A percentile compares a stretch with the other conserved stretches of the same genome.
These are phyloP conservation scores for Fagus sylvatica DNA, from an alignment of 306 rosid species.

Conservation along the genomic window DNA sequence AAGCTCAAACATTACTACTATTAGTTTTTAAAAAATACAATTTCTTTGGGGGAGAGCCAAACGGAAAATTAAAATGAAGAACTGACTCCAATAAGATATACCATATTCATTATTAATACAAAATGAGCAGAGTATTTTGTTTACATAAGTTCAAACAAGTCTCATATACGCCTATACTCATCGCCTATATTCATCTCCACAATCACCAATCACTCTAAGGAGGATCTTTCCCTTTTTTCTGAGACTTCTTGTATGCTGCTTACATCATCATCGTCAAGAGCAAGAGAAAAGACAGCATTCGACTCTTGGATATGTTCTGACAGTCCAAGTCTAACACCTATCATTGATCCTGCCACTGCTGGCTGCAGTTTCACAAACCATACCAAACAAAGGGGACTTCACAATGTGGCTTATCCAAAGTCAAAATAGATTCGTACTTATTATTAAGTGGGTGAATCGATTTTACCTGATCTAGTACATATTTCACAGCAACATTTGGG, in stretches of 20 bases:
- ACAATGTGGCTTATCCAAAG: background rate
- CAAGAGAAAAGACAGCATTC: constrained; percentile 75
- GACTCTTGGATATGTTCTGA: constrained; percentile 78
- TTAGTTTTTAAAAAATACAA: too few relatives aligned
- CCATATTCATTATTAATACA: background rate
- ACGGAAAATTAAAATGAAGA: background rate
- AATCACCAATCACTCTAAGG: constrained; percentile 86
- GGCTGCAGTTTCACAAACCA: constrained; percentile 57
- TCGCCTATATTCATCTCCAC: constrained; percentile 97
- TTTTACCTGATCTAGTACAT: constrained; percentile 77
- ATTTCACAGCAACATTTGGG: constrained; percentile 79
- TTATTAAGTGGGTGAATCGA: constrained; percentile 5
- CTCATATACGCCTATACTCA: too few relatives aligned
- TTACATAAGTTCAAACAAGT: too few relatives aligned
- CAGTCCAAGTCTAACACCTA: constrained; percentile 93
- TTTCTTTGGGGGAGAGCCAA: background rate
- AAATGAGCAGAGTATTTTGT: background rate
- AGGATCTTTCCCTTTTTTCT: constrained; percentile 73
- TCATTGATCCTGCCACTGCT: constrained; percentile 93
- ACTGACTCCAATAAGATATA: background rate
- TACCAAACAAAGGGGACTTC: constrained; percentile 9
- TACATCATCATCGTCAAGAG: constrained; percentile 79
- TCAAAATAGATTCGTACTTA: background rate
- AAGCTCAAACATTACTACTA: too few relatives aligned
- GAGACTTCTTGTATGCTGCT: constrained; percentile 73